Base-by-base conservation (phyloP, 441 rosid species). In the Bruguiera hainesii region DNA sequence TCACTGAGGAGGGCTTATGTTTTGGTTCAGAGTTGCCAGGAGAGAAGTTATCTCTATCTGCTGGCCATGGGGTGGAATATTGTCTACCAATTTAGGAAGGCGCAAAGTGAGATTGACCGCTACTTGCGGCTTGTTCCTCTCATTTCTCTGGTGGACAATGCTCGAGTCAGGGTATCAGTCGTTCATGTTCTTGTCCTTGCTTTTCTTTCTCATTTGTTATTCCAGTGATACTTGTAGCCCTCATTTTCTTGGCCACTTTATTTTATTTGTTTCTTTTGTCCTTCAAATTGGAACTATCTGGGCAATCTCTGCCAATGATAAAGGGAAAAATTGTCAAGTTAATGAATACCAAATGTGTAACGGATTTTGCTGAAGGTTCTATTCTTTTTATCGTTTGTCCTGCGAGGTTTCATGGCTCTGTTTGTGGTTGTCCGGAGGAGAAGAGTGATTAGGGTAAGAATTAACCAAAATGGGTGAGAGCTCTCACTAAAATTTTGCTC, bases 31-130 rank as follows among this genome's bases (percentile, higher is more conserved):
- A 94, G 96, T 53, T 94, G 97, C 69, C 97, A 88, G 72, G 98
- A 94, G 52, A 70, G 83, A 68, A 94, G 98, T 61, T 94, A 84
- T 77, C 90, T 94, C 19, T 94, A 94, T 74, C 78, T 94, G 84
- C 82, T 94, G 63, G 97, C 97, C n/a, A 91, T 91, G 98, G 97
- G 97, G 0, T 94, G 97, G 98, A 94, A 88, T 84, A 91, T 94
- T 42, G 97, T 94, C 33, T 87, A 91, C 37, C 98, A 94, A 75
- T 89, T 94, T 73, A 72, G 96, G 21, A 88, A 81, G 74, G 96
- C 96, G 20, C 98, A 94, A 70, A 76, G 75, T 66, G 97, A 94
- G 87, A 91, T 94, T 35, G 97, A 94, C 71, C 88, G 87, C 10
- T 94, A 87, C 71, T 83, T 94, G 82, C 83, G 89, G 81, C 86